Evolutionary conservation across 2,329 filamentous ascomycete species (phyloP), one percentile per base, ranked within the genome.

Genomic region (Stemphylium beticola): DNA sequence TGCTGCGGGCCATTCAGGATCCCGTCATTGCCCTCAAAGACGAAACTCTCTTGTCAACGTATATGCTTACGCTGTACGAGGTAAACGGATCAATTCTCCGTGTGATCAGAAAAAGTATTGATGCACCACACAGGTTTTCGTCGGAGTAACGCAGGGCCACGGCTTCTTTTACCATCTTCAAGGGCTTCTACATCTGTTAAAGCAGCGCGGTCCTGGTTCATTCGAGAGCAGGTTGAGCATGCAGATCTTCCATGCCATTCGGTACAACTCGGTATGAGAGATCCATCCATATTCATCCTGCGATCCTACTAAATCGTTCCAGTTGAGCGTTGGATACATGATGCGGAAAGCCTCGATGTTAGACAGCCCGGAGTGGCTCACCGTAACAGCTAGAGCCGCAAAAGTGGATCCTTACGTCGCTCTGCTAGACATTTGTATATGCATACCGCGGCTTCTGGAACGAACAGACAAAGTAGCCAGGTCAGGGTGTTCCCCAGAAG

Each of bases 161-260:
- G 73, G 73, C 24, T 75, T 74, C 60, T 74, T 74, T 47, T 74
- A 72, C 40, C 72, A 75, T 50, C 67, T 73, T 3, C 72, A 75
- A 57, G 73, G 73, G 7, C 59, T 73, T 26, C 53, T 74, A 8
- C 72, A 67, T 45, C 48, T 74, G 11, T 45, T 75, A 7, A 69
- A 55, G 44, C 64, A 68, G 48, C 70, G 73, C 17, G 72, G 73
- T 1, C 73, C 73, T 12, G 44, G 61, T 9, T 73, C 71, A 1
- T 71, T 74, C 26, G 60, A 67, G 6, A 67, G 55, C 11, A 61
- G 65, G 40, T 32, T 73, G 26, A 71, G 65, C 49, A 60, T 74
- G 57, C 66, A 70, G 26, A 64, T 73, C 10, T 74, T 70, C 49
- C 72, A 74, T 42, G 73, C 69, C 1, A 73, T 73, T 46, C 66